Conservation (phyloP, 2,329 filamentous ascomycete genomes). For the Fusarium nodosum region DNA sequence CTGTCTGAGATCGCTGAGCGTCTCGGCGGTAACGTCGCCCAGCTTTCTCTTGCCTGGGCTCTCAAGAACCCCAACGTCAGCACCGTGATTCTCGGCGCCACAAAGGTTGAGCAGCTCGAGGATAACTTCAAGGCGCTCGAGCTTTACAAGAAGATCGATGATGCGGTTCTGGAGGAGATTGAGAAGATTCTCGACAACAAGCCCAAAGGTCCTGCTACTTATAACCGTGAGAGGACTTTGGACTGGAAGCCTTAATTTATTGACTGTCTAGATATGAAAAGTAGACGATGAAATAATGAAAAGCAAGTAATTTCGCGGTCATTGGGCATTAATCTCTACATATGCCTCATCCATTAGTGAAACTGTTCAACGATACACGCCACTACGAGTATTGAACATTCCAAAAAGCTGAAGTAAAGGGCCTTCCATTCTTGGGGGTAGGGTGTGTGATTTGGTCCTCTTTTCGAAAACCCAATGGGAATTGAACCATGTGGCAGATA, state of each 20-base stretch:
- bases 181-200: conserved; percentile 46
- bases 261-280: conserved; percentile 4
- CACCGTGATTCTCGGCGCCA: conserved; percentile 50
- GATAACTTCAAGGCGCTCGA: conserved; percentile 46
- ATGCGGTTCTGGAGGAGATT: conserved; percentile 43
- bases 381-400: background rate
- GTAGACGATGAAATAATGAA: conserved; percentile 5
- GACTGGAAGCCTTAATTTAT: conserved; percentile 8
- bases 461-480: fast-evolving
- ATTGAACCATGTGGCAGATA: fast-evolving
- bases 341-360: background rate
- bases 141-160: conserved; percentile 42
- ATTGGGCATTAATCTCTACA: fast-evolving
- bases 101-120: conserved; percentile 48
- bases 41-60: conserved; percentile 47
- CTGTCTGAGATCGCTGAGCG: conserved; percentile 46
- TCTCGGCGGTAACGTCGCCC: conserved; percentile 43
- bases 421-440: fast-evolving
- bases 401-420: fast-evolving
- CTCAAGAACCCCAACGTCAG: conserved; percentile 50
- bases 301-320: background rate
- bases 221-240: conserved; percentile 37
- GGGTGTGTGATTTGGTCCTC: background rate
- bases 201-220: conserved; percentile 30
- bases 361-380: fast-evolving